Evolutionary conservation across 1,139 yeast species (phyloP), one percentile per base, ranked within the genome.

Genomic region (Geotrichum klebahnii): DNA sequence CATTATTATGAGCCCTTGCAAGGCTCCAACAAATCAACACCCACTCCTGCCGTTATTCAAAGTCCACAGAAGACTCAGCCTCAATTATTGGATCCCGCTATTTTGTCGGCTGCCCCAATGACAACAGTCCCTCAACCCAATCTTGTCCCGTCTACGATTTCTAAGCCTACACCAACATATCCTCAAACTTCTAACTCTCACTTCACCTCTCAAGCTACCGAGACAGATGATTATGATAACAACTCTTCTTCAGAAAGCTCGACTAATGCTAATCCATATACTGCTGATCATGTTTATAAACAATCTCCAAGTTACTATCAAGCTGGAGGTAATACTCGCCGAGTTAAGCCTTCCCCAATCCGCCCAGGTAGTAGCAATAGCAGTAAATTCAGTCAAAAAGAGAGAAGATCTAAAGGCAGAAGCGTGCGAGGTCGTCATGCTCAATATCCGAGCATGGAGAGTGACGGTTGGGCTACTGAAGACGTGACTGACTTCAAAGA

Each of bases 401-500:
- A 23, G 8, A 24, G 34, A 12, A 34, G 34, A 28, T 29, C 38
- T 23, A 46, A 32, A n/a, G 35, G 36, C 43, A 36, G 49, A 37
- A 37, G 51, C 42, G 23, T 44, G 16, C 46, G 38, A 24, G 31
- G 37, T 23, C 44, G 50, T 35, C 31, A 50, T 44, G 33, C 41
- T 43, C 48, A 46, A 32, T 8, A 41, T 46, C 36, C 48, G 44
- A 53, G 57, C 26, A 52, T 53, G 10, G 47, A 46, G 37, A 55
- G 53, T 23, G 69, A 69, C 14, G 77, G 75, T 43, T 81, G 84
- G 85, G 77, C 75, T 44, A 76, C 73, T 28, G 80, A 77, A 54
- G 77, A 74, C 46, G 75, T 80, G 55, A 67, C 78, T 35, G 80
- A 75, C 20, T 58, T 63, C 44, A 58, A 60, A 34, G 59, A 61